Conservation (phyloP, 2,329 filamentous ascomycete species). For the Allantophomopsis cytisporea region DNA sequence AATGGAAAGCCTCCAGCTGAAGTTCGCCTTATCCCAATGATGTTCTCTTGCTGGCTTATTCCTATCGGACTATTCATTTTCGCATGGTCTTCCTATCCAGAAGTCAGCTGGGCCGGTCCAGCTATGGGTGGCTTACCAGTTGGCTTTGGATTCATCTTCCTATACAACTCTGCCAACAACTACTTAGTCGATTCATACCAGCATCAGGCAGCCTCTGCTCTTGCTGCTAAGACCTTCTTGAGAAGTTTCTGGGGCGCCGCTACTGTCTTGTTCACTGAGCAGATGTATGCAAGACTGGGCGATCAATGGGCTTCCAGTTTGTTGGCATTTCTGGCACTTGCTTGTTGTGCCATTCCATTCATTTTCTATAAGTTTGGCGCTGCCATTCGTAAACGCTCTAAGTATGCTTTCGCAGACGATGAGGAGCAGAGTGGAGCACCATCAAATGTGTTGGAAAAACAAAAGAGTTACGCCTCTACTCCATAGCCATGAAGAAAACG, state of each 20-base stretch:
- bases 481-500: not conserved
- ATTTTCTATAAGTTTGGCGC: conserved; percentile 66
- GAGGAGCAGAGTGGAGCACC: not conserved
- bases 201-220: conserved; percentile 61
- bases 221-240: conserved; percentile 67
- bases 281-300: conserved; percentile 60
- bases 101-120: conserved; percentile 40
- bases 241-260: conserved; percentile 68
- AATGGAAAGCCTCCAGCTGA: conserved; percentile 67
- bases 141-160: conserved; percentile 46
- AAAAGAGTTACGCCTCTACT: not conserved
- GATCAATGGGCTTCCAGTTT: conserved; percentile 63
- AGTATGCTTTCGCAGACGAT: not conserved
- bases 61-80: conserved; percentile 54
- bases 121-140: conserved; percentile 37
- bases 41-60: conserved; percentile 62
- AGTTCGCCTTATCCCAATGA: conserved; percentile 70
- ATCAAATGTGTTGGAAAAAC: not conserved
- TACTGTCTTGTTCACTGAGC: conserved; percentile 62
- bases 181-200: conserved; percentile 46
- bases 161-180: conserved; percentile 41
- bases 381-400: conserved; percentile 35
- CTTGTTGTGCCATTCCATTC: conserved; percentile 67
- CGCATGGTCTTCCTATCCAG: conserved; percentile 48
- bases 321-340: conserved; percentile 57